Conservation (phyloP, 2,329 filamentous ascomycete genomes). For the Colletotrichum limetticola region DNA sequence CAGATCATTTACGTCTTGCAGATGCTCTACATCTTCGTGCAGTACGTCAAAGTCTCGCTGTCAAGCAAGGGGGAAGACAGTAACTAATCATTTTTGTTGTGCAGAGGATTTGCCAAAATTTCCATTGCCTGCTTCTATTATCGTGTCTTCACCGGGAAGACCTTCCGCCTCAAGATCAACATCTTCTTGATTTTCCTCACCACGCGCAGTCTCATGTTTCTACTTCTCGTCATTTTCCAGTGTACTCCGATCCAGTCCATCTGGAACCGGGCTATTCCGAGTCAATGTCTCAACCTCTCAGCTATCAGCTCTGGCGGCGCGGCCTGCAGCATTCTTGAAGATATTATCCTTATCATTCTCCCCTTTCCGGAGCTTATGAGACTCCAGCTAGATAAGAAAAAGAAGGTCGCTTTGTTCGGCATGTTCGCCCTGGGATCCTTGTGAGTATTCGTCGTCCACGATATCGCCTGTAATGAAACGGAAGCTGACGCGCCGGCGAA, state of each 20-base stretch:
- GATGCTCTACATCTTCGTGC: conserved; percentile 40
- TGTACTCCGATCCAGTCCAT: conserved; percentile 35
- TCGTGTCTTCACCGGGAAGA: conserved; percentile 34
- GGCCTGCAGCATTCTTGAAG: conserved; percentile 31
- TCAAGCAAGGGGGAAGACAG: rapidly evolving
- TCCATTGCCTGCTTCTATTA: conserved; percentile 40
- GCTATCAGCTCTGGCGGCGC: conserved; percentile 25
- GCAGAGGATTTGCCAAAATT: conserved; percentile 36
- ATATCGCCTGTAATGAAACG: no score
- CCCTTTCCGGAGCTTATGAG: conserved; percentile 32
- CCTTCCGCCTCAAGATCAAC: conserved; percentile 13
- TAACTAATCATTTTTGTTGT: background rate
- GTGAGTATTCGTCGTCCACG: conserved; percentile 12
- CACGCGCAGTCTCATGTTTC: conserved; percentile 12
- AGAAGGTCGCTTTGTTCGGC: conserved; percentile 23
- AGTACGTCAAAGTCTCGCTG: background rate
- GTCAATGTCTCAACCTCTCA: conserved; percentile 20
- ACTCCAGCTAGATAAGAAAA: conserved; percentile 12
- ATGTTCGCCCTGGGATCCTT: conserved; percentile 34
- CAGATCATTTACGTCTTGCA: conserved; percentile 37
- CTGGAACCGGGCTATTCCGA: conserved; percentile 29
- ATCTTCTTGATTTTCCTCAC: conserved; percentile 21
- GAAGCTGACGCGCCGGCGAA: no score
- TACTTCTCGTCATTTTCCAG: conserved; percentile 38
- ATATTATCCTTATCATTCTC: conserved; percentile 30